Base-by-base conservation (phyloP, 1,139 yeast species). In the Saccharomyces hybrid region DNA sequence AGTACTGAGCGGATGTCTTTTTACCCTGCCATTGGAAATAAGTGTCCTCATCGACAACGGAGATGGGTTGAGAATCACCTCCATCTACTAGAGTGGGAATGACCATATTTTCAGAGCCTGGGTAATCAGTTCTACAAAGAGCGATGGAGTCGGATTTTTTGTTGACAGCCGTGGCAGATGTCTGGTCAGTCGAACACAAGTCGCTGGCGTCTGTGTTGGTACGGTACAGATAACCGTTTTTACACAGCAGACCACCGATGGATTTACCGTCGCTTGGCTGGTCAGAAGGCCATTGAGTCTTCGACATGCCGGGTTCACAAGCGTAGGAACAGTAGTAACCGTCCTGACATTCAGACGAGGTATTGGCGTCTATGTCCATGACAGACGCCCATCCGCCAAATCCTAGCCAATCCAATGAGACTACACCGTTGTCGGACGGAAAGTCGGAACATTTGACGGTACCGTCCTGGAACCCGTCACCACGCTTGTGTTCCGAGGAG, bases 71-170 rank as follows among this genome's bases (percentile, higher is more conserved):
- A 38, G 79, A 63, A 48, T 75, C 69, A 65, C 96, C 96, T 59
- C 85, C 86, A 38, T 72, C 72, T 51, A 91, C 86, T 58, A 82
- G 76, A 57, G 98, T 91, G 70, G 99, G 99, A 61, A 93, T 80
- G 65, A 84, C 93, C 99, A 93, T 93, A 80, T 90, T 90, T 79
- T 93, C 99, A 59, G 97, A 86, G 76, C 99, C 99, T 67, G 99
- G 99, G 81, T 93, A 93, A 74, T 93, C 99, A 59, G 99, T 93
- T 78, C 97, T 86, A 80, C 99, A 91, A 66, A 93, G 77, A 56
- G 97, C 88, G 65, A 93, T 90, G 53, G 78, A 79, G 62, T 84
- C 70, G 60, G 74, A 71, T 59, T 87, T 75, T 65, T 86, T 76
- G 69, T 86, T 84, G 51, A 78, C 83, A 61, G 88, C 95, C 53